Evolutionary conservation across 2,329 filamentous ascomycete genomes (phyloP), one percentile per base, ranked within the genome.

Genomic region (Paracamarosporium sp.): DNA sequence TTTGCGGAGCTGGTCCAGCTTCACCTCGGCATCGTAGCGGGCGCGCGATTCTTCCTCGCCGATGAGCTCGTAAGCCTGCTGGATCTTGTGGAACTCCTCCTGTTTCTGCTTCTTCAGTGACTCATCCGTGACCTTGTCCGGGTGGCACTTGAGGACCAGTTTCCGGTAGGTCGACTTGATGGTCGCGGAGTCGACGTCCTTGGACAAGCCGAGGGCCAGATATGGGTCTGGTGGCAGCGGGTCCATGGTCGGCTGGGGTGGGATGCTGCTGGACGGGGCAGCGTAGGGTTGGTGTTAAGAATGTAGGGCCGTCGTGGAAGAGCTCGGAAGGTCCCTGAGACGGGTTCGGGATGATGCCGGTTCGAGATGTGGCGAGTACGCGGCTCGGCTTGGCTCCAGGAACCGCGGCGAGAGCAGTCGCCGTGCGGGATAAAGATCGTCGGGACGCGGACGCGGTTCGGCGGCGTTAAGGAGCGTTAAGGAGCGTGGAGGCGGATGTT

Each of bases 31-130:
- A 77, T 98, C 92, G 76, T 97, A 97, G 65, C 88, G 87, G 57
- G 81, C 78, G 58, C 92, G 84, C 72, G 89, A 87, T 6, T 80
- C 82, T 27, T 94, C 90, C 72, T 97, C 89, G 70, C 87, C 91
- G 59, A 99, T 86, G 28, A 95, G 83, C 78, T 98, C 95, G 78
- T 97, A 99, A 50, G 95, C 93, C 68, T 93, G 87, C 76, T 97
- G 93, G 31, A 98, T 91, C 74, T 88, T 88, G 78, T 97, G 93
- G 71, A 98, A 99, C 77, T 96, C 89, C 67, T 92, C 89, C 67
- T 91, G 88, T 76, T 93, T 96, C 67, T 87, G 81, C 57, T 87
- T 86, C 78, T 95, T 96, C 69, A 90, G 81, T 15, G 86, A 82
- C 52, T 89, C 87, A 69, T 96, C 87, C 65, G 92, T 89, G 61